Conservation (phyloP, 2,329 filamentous ascomycete genomes). For the Fusarium bulbicola region DNA sequence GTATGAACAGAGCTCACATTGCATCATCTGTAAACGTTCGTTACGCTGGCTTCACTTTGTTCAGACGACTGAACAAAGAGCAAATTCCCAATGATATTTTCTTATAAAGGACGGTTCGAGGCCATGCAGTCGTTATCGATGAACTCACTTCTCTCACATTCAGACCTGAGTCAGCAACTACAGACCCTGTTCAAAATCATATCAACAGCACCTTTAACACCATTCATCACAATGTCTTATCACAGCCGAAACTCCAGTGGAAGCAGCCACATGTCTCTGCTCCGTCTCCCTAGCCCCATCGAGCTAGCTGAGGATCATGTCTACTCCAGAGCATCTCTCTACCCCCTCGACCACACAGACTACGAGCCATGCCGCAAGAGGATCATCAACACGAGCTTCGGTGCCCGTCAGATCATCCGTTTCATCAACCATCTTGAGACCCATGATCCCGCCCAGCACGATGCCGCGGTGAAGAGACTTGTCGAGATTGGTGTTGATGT, state of each 20-base stretch:
- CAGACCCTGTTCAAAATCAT: neutral
- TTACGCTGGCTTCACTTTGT: too few species aligned
- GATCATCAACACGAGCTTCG: neutral
- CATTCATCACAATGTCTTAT: neutral
- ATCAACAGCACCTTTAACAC: accelerated
- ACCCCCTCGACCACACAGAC: neutral
- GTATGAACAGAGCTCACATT: neutral
- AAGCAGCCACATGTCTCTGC: neutral
- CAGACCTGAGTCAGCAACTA: neutral
- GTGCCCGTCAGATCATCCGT: neutral
- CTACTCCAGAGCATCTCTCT: neutral
- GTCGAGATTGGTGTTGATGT: neutral
- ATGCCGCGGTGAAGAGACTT: neutral
- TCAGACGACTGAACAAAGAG: neutral
- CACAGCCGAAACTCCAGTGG: neutral
- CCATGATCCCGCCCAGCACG: neutral
- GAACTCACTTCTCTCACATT: neutral
- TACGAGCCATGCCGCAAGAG: neutral
- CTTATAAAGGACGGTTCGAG: neutral
- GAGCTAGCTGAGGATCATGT: neutral
- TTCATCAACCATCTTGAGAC: neutral
- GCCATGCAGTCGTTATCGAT: accelerated
- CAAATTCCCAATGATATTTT: accelerated
- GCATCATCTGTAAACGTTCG: too few species aligned
- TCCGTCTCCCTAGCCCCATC: neutral